phyloP scores from a whole-genome alignment of 345 rosid species.

The Odontarrhena argentea region DNA sequence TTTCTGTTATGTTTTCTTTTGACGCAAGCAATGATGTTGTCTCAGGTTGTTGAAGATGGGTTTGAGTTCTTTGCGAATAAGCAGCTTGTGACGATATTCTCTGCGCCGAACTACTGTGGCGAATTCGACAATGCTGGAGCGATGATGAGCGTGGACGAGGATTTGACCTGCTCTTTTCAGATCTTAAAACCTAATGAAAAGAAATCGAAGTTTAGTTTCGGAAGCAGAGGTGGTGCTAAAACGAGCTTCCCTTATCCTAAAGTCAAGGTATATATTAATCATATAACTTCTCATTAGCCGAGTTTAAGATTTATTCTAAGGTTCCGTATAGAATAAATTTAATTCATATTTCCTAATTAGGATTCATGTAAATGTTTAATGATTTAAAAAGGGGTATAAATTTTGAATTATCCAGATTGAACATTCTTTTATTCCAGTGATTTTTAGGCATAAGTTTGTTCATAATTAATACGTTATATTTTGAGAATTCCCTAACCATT shows the following conservation, averaged over 20 bases:
- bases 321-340: no score
- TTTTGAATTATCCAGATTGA: not conserved
- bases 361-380: no score
- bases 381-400: not conserved
- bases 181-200: conserved; percentile 70
- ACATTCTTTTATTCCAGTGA: not conserved
- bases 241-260: conserved; percentile 44
- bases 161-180: conserved; percentile 77
- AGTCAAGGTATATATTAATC: conserved; percentile 53
- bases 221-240: conserved; percentile 54
- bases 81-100: conserved; percentile 79
- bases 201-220: conserved; percentile 57
- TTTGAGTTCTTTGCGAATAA: conserved; percentile 77
- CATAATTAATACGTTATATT: conserved; percentile 8
- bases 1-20: conserved; percentile 4
- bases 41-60: conserved; percentile 92
- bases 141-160: conserved; percentile 77
- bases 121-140: conserved; percentile 93
- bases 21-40: conserved; percentile 8
- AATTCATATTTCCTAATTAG: no score
- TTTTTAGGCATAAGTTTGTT: not conserved
- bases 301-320: not conserved
- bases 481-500: conserved; percentile 1
- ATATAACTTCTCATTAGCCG: not conserved
- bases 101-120: conserved; percentile 87